phyloP scores from a whole-genome alignment of 2,329 filamentous ascomycete genomes.

The Didymella lethalis region DNA sequence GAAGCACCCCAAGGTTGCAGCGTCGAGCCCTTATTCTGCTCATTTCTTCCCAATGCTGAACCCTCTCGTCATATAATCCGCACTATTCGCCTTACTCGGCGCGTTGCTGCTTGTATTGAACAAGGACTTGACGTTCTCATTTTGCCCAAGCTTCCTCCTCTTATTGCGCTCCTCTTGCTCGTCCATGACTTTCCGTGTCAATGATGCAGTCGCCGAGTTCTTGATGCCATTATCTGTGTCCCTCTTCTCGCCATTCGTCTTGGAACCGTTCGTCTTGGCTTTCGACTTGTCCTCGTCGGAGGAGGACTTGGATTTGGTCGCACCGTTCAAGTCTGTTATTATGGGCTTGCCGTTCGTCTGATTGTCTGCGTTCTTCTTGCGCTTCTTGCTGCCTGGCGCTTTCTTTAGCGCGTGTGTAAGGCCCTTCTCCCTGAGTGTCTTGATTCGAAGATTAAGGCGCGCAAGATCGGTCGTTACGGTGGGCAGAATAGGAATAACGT shows the following conservation, averaged over 20 bases:
- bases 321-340: constrained; percentile 10
- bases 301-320: constrained; percentile 24
- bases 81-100: constrained; percentile 51
- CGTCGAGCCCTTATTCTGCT: neutral
- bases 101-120: constrained; percentile 53
- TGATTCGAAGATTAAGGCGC: constrained; percentile 69
- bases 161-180: constrained; percentile 88
- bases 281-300: constrained; percentile 33
- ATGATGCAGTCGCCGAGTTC: constrained; percentile 81
- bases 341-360: constrained; percentile 19
- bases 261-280: constrained; percentile 2
- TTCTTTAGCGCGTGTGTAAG: constrained; percentile 91
- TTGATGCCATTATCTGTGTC: constrained; percentile 72
- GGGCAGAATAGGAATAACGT: constrained; percentile 85
- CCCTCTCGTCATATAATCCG: constrained; percentile 61
- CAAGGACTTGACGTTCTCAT: constrained; percentile 58
- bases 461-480: constrained; percentile 74
- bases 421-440: constrained; percentile 73
- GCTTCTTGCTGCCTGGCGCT: constrained; percentile 69
- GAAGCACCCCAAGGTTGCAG: no score
- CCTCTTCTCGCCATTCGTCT: constrained; percentile 10
- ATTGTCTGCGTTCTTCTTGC: constrained; percentile 65
- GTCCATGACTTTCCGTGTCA: constrained; percentile 85
- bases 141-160: constrained; percentile 71
- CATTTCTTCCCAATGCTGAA: constrained; percentile 51